Evolutionary conservation across 495 filamentous ascomycete genomes (phyloP), one percentile per base, ranked within the genome.

Genomic region (Penicillium atrosanguineum): DNA sequence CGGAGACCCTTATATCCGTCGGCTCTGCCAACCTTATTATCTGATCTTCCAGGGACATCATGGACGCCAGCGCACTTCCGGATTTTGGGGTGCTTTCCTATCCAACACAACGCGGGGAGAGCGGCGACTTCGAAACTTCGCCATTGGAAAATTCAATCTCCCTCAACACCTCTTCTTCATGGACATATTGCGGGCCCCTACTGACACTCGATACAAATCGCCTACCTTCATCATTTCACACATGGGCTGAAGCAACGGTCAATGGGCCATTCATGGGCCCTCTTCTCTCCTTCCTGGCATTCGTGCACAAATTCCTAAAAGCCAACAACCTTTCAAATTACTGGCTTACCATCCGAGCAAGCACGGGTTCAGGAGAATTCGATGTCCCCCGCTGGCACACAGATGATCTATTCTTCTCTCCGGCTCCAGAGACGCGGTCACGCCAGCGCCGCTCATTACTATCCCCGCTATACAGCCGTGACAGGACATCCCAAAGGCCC

Each of bases 141-240:
- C 7, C 36, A 12, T 14, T 44, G 18, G 41, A 46, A 8, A 18
- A 50, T 19, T 16, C 51, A 6, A 41, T 62, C 14, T 62, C 59
- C 3, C 43, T 65, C 15, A 65, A 62, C 7, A 46, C 26, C 12
- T 43, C 59, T 3, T 62, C 62, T 7, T 62, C 59, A 28, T 65
- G 62, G 62, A 65, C 62, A 15, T 65, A 65, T 41, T 65, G 62
- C 25, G 62, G 62, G 11, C 62, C 62, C 12, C 50, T 65, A 11
- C 39, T 65, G n/a, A 41, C 43, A 4, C 59, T 65, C 15, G 49
- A 65, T 8, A 19, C 50, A 15, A 18, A 41, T 6, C 46, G 7
- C 12, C 51, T 64, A 0, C 62, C 62, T 14, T 52, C 55, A 28
- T 65, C 62, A n/a, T 65, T 65, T 34, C 44, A 55, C n/a, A 62